Percentiles rank a stretch among this genome's conserved stretches.
These are phyloP conservation scores for Pezicula radicicola DNA, from an alignment of 2,329 filamentous ascomycete species.

Conservation along the genomic window DNA sequence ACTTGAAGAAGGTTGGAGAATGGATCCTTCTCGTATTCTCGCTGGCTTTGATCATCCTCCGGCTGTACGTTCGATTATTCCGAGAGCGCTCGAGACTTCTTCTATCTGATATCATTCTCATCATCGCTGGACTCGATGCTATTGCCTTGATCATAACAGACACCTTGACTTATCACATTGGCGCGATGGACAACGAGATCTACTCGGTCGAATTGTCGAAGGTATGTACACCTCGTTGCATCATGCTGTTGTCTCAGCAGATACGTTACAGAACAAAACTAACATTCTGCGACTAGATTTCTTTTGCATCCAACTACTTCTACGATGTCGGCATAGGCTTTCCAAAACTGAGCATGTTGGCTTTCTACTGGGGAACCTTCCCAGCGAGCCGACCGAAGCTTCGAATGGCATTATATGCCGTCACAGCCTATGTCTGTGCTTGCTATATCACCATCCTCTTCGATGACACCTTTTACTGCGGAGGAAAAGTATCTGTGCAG, in stretches of 20 bases:
- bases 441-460: background rate
- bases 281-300: background rate
- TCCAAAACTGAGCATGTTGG: slow-evolving; percentile 2
- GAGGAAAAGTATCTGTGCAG: background rate
- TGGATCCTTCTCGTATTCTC: background rate
- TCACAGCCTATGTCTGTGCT: background rate
- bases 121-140: background rate
- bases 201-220: background rate
- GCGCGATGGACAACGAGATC: slow-evolving; percentile 1
- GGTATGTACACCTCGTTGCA: background rate
- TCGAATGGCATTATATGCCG: background rate
- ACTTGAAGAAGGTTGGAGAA: background rate
- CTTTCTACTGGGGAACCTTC: slow-evolving; percentile 1
- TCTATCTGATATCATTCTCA: background rate
- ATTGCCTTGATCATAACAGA: slow-evolving; percentile 1
- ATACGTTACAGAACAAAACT: background rate
- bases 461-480: slow-evolving; percentile 1
- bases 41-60: background rate
- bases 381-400: background rate
- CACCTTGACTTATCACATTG: background rate
- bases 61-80: background rate
- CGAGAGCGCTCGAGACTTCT: background rate
- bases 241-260: background rate
- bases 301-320: slow-evolving; percentile 1
- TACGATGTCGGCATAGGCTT: slow-evolving; percentile 1